Percentiles rank a stretch among this genome's conserved stretches.
Evolutionary conservation across 257 asterid species (phyloP).

Genomic region (Rhazya stricta): DNA sequence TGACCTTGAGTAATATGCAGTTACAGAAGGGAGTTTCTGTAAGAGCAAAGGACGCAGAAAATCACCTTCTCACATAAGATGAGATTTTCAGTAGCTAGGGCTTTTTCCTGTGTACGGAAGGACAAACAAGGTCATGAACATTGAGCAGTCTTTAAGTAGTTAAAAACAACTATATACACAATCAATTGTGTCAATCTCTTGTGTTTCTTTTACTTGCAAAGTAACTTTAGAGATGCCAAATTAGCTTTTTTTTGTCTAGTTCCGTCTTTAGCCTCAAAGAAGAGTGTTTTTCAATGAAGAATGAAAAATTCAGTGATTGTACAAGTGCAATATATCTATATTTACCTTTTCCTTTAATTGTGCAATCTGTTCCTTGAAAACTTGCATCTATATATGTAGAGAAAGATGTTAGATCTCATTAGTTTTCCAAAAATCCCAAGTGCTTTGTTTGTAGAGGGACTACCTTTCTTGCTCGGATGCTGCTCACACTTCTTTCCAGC

Average conservation of each 20-base stretch:
- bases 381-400: slow-evolving; percentile 52
- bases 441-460: no score
- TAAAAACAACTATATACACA: not conserved
- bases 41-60: not conserved
- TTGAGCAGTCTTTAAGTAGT: not conserved
- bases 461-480: slow-evolving; percentile 77
- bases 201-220: not conserved
- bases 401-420: not conserved
- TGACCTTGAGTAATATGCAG: not conserved
- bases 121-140: not conserved
- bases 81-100: slow-evolving; percentile 73
- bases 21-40: not conserved
- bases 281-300: not conserved
- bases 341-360: slow-evolving; percentile 72
- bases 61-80: slow-evolving; percentile 64
- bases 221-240: no score
- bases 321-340: no score
- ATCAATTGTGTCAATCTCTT: not conserved
- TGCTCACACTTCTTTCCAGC: slow-evolving; percentile 61
- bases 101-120: slow-evolving; percentile 46
- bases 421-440: not conserved
- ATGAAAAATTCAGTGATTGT: not conserved
- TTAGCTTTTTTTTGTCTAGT: no score
- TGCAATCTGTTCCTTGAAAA: slow-evolving; percentile 67
- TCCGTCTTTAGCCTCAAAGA: no score